phyloP scores from a whole-genome alignment of 2,329 filamentous ascomycete genomes.

The Cladorrhinum sp. region DNA sequence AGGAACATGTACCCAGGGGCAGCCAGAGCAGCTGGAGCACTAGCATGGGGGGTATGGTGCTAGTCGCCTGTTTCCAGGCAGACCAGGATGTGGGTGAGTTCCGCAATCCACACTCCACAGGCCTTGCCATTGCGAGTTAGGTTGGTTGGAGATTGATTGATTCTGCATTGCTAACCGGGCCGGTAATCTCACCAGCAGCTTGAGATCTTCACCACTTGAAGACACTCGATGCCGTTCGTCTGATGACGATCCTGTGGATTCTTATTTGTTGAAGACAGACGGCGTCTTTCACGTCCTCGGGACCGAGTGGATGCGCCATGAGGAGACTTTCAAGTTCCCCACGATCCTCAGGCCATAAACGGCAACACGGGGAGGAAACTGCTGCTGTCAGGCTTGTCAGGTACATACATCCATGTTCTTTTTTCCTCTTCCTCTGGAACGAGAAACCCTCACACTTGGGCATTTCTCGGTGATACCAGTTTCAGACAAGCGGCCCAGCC shows the following conservation, averaged over 20 bases:
- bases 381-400: neutral
- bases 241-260: neutral
- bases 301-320: neutral
- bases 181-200: neutral
- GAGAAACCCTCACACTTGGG: neutral
- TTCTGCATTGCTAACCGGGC: neutral
- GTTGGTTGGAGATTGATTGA: neutral
- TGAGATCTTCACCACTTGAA: neutral
- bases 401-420: neutral
- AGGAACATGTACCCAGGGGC: constrained; percentile 9
- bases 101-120: neutral
- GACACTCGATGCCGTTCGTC: neutral
- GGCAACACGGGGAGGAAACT: neutral
- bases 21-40: neutral
- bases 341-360: neutral
- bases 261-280: neutral
- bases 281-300: neutral
- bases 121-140: neutral
- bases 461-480: neutral
- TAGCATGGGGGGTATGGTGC: constrained; percentile 1
- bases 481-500: neutral
- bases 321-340: neutral
- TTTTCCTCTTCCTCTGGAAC: neutral
- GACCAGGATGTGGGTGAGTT: neutral
- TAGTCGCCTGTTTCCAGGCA: constrained; percentile 1